A percentile compares a stretch with the other conserved stretches of the same genome.
These are phyloP conservation scores for Talaromyces rugulosus DNA, from an alignment of 2,329 filamentous ascomycete species.

Conservation along the genomic window DNA sequence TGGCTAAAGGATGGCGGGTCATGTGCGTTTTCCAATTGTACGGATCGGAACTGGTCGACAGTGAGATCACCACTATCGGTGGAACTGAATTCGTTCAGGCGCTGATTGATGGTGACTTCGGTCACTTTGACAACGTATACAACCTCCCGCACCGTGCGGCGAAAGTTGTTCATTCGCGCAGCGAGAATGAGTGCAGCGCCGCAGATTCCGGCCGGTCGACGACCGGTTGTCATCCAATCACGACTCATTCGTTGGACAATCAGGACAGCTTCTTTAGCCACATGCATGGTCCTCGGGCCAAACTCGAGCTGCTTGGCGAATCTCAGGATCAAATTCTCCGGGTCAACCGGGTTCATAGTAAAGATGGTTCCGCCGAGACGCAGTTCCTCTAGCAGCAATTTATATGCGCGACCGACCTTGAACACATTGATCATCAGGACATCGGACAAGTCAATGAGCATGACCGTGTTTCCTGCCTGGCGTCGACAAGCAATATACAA, in stretches of 20 bases:
- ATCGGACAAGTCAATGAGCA: constrained; percentile 95
- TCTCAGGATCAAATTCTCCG: constrained; percentile 85
- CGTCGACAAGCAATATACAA: constrained; percentile 85
- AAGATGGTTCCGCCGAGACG: constrained; percentile 55
- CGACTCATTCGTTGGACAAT: constrained; percentile 90
- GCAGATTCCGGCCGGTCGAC: constrained; percentile 88
- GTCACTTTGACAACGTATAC: constrained; percentile 99
- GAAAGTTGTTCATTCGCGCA: constrained; percentile 97
- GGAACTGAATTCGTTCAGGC: constrained; percentile 84
- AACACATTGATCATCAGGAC: constrained; percentile 84
- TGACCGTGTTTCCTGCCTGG: constrained; percentile 72
- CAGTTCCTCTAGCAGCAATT: constrained; percentile 65
- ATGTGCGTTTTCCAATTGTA: constrained; percentile 59
- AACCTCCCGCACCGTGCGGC: constrained; percentile 84
- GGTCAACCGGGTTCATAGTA: constrained; percentile 70
- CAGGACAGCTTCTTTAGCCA: constrained; percentile 81
- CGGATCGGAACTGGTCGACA: constrained; percentile 71
- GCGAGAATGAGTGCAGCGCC: constrained; percentile 92
- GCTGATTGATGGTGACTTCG: constrained; percentile 85
- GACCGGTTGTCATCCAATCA: constrained; percentile 96
- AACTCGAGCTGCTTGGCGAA: constrained; percentile 94
- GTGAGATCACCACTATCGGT: constrained; percentile 82
- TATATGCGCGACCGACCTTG: constrained; percentile 84
- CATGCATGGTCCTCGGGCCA: constrained; percentile 71
- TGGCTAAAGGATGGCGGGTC: constrained; percentile 76